Conservation (phyloP, 345 rosid species). For the Eucalyptus victrix region DNA sequence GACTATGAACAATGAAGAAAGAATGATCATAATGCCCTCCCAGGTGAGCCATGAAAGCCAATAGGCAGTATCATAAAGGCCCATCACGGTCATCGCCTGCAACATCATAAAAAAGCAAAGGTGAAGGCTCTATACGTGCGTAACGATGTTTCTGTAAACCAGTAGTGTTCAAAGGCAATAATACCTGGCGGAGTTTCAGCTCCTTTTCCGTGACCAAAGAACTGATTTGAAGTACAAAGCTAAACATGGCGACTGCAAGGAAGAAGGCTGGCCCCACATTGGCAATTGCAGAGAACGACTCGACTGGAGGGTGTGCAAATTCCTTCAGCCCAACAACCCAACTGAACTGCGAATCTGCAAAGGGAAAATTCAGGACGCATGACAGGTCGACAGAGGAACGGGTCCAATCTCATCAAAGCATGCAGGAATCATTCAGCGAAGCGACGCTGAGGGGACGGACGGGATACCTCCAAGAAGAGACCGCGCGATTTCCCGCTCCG, state of each 20-base stretch:
- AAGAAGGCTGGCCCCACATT: slow-evolving; percentile 65
- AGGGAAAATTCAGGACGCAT: neutral
- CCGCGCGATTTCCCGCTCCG: slow-evolving; percentile 91
- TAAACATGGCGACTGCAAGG: slow-evolving; percentile 87
- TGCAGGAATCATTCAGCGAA: neutral
- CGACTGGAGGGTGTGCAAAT: slow-evolving; percentile 66
- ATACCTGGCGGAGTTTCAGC: slow-evolving; percentile 94
- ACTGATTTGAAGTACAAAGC: slow-evolving; percentile 76
- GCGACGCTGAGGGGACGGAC: too few species aligned
- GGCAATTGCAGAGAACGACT: slow-evolving; percentile 28
- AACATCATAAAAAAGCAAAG: neutral
- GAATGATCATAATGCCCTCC: slow-evolving; percentile 53
- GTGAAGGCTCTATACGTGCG: neutral
- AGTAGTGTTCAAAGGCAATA: neutral
- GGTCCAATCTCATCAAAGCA: neutral
- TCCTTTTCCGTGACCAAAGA: slow-evolving; percentile 78
- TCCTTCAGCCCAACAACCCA: slow-evolving; percentile 82
- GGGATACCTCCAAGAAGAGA: slow-evolving; percentile 56
- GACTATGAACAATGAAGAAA: slow-evolving; percentile 66
- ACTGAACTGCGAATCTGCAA: slow-evolving; percentile 48
- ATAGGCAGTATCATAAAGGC: slow-evolving; percentile 81
- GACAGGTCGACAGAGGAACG: neutral
- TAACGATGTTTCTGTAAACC: neutral
- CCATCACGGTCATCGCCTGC: slow-evolving; percentile 88
- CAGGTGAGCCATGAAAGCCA: slow-evolving; percentile 90